Evolutionary conservation across 1,284 basidiomycete genomes (phyloP).

Genomic region (Sphagnurus paluster): DNA sequence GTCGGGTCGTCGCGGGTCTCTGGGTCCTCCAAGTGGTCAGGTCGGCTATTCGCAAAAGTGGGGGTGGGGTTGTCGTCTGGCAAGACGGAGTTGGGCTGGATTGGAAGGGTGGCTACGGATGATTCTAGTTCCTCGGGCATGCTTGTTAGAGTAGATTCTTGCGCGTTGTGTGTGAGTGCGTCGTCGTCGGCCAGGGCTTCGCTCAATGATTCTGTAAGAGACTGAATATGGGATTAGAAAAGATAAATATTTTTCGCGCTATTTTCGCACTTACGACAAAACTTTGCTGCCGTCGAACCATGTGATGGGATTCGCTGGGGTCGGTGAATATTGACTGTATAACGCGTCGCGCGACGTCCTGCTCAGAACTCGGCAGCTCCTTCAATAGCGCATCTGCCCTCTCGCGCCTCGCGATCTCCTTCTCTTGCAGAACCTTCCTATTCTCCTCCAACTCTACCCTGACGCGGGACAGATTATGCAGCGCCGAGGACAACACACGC

Average conservation of each 20-base stretch:
- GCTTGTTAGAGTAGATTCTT: slow-evolving; percentile 31
- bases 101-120: slow-evolving; percentile 17
- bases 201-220: slow-evolving; percentile 64
- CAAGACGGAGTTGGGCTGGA: slow-evolving; percentile 5
- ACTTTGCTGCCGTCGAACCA: slow-evolving; percentile 57
- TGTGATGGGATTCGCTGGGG: slow-evolving; percentile 54
- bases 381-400: slow-evolving; percentile 54
- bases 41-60: slow-evolving; percentile 1
- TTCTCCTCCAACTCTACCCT: slow-evolving; percentile 64
- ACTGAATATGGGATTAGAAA: slow-evolving; percentile 37
- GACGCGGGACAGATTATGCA: slow-evolving; percentile 54
- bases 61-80: slow-evolving; percentile 14
- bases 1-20: slow-evolving; percentile 21
- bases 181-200: slow-evolving; percentile 72
- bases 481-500: slow-evolving; percentile 66
- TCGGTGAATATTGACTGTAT: slow-evolving; percentile 68
- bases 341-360: slow-evolving; percentile 62
- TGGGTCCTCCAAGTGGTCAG: slow-evolving; percentile 8
- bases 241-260: slow-evolving; percentile 7
- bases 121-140: slow-evolving; percentile 32
- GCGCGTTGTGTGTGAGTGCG: slow-evolving; percentile 35
- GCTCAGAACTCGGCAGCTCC: slow-evolving; percentile 60
- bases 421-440: slow-evolving; percentile 52
- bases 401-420: slow-evolving; percentile 48
- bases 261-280: slow-evolving; percentile 41